Evolutionary conservation across 1,284 basidiomycete species (phyloP).

Genomic region (Anthracocystis walkeri): DNA sequence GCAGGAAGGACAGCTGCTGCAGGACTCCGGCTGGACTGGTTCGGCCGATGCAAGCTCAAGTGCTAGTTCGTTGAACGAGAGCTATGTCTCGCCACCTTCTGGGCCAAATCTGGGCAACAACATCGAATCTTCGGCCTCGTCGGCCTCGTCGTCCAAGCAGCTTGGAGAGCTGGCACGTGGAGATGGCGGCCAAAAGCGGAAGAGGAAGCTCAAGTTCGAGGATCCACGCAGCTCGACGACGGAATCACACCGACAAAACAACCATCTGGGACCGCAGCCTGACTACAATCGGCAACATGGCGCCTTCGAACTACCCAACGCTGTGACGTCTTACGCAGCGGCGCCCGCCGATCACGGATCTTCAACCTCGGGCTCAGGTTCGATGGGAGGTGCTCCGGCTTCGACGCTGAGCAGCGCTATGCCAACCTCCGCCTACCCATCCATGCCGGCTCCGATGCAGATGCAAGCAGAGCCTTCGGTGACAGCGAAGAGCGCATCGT

Average conservation of each 20-base stretch:
- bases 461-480: conserved; percentile 8
- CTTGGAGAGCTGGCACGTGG: background rate
- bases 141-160: conserved; percentile 1
- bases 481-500: conserved; percentile 11
- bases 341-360: conserved; percentile 2
- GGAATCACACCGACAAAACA: background rate
- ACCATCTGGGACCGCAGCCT: background rate
- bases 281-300: conserved; percentile 3
- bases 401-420: conserved; percentile 18
- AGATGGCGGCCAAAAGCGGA: conserved; percentile 12
- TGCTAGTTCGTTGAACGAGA: conserved; percentile 14
- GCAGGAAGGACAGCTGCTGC: conserved; percentile 15
- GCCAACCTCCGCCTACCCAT: background rate
- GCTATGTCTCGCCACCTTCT: conserved; percentile 7
- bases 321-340: conserved; percentile 7
- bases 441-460: conserved; percentile 6
- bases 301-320: conserved; percentile 3
- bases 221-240: conserved; percentile 5
- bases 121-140: background rate
- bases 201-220: conserved; percentile 23
- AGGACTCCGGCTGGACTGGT: conserved; percentile 7
- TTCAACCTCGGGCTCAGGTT: background rate
- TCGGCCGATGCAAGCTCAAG: conserved; percentile 5
- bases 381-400: conserved; percentile 1
- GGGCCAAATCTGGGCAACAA: background rate